Evolutionary conservation across 1,284 basidiomycete species (phyloP).

Genomic region (Naganishia albida): DNA sequence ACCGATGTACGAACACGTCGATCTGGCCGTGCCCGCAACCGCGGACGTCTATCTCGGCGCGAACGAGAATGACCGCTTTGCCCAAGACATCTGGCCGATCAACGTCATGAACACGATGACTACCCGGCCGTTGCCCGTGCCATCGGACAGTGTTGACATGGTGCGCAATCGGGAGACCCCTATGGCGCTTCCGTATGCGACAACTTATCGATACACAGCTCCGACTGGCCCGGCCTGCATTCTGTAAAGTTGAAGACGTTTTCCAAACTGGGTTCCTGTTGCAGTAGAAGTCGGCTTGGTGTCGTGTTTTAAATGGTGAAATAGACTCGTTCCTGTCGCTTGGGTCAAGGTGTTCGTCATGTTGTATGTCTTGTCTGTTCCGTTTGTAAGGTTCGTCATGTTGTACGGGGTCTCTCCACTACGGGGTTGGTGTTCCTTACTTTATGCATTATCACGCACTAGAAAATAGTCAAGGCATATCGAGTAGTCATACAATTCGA

Average conservation of each 20-base stretch:
- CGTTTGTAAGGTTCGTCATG: background rate
- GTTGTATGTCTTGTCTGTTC: background rate
- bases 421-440: background rate
- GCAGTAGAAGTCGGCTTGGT: too few relatives aligned
- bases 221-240: background rate
- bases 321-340: too few relatives aligned
- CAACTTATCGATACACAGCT: background rate
- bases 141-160: conserved; percentile 6
- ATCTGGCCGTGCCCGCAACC: conserved; percentile 8
- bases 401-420: background rate
- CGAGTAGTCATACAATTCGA: background rate
- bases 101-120: conserved; percentile 12
- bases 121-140: background rate
- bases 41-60: conserved; percentile 6
- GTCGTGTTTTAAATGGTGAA: too few relatives aligned
- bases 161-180: background rate
- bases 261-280: too few relatives aligned
- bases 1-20: conserved; percentile 14
- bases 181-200: conserved; percentile 1
- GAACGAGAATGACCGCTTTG: background rate
- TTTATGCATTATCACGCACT: too few relatives aligned
- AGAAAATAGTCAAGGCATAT: too few relatives aligned
- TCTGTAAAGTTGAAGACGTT: too few relatives aligned
- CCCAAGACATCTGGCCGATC: conserved; percentile 23
- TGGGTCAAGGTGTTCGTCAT: too few relatives aligned